A percentile compares a stretch with the other conserved stretches of the same genome.
These are phyloP conservation scores for Gillenia trifoliata DNA, from an alignment of 306 rosid genomes.

Conservation along the genomic window DNA sequence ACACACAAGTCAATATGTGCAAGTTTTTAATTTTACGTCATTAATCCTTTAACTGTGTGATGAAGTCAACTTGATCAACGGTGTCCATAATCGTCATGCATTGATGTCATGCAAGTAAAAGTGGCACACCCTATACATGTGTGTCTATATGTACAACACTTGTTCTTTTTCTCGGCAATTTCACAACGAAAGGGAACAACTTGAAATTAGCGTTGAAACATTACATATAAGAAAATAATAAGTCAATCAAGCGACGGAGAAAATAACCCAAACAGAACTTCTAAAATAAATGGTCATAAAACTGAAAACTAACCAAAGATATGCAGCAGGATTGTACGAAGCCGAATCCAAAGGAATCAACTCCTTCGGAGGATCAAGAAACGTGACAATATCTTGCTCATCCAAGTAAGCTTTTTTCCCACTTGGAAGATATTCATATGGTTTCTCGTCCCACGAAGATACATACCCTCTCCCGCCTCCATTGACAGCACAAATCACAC, in stretches of 20 bases:
- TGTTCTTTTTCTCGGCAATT: background rate
- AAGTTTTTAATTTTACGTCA: background rate
- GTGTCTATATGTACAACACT: background rate
- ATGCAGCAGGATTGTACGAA: conserved; percentile 82
- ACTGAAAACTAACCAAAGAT: conserved; percentile 53
- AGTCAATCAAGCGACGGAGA: background rate
- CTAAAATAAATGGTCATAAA: background rate
- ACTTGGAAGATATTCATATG: conserved; percentile 52
- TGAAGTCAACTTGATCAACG: background rate
- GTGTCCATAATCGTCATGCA: background rate
- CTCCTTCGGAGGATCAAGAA: conserved; percentile 76
- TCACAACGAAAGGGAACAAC: background rate
- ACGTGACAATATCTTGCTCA: conserved; percentile 68
- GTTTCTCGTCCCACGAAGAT: conserved; percentile 68
- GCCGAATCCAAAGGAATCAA: conserved; percentile 60
- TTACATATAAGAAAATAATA: background rate
- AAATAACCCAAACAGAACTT: background rate
- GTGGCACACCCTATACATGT: background rate
- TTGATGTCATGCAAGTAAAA: background rate
- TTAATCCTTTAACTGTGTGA: background rate
- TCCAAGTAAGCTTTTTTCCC: conserved; percentile 60
- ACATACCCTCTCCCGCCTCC: conserved; percentile 28
- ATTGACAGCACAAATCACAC: conserved; percentile 19
- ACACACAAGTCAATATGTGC: background rate
- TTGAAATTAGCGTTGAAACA: background rate